Base-by-base conservation (phyloP, 768 basidiomycete species). In the Kwoniella heveanensis region DNA sequence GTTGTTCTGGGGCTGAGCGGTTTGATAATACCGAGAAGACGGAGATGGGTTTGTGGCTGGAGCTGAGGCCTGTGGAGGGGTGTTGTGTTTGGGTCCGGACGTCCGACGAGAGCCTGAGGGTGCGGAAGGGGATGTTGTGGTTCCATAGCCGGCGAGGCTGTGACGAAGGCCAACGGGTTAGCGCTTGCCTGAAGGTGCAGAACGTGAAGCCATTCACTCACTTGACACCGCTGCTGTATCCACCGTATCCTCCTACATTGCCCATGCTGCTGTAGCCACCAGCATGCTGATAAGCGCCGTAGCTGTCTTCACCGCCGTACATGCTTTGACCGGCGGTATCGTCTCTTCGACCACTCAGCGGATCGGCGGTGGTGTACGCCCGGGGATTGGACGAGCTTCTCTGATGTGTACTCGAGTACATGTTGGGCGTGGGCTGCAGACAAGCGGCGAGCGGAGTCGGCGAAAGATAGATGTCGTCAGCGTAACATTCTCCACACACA, bases 341-440 rank as follows among this genome's bases (percentile, higher is more conserved):
- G 47, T 60, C 58, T 29, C 64, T 32, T 44, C 58, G 46, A 21
- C 54, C 59, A 29, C 58, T 46, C 27, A 55, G 32, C 12, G 54
- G 21, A n/a, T 24, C 26, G 19, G 50, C n/a, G 15, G 49, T 46
- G 24, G 39, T 47, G 47, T 60, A 65, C 9, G 64, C 44, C 13
- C 64, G 64, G 9, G 64, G 64, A 44, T 65, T 65, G 7, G 64
- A 65, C 46, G 54, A n/a, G 19, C 26, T 60, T 24, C 64, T 37
- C 56, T 65, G 64, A 21, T 65, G 64, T 47, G 25, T 27, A 46
- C 57, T 48, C 2, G 63, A 37, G 37, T 65, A 65, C 64, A 65
- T 65, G 46, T 55, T 65, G n/a, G 64, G 29, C n/a, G 44, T n/a
- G 53, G 25, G 47, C n/a, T 27, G 47, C 10, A 19, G 32, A 22